Conservation (phyloP, 1,139 yeast genomes). For the Pneumocystis carinii region DNA sequence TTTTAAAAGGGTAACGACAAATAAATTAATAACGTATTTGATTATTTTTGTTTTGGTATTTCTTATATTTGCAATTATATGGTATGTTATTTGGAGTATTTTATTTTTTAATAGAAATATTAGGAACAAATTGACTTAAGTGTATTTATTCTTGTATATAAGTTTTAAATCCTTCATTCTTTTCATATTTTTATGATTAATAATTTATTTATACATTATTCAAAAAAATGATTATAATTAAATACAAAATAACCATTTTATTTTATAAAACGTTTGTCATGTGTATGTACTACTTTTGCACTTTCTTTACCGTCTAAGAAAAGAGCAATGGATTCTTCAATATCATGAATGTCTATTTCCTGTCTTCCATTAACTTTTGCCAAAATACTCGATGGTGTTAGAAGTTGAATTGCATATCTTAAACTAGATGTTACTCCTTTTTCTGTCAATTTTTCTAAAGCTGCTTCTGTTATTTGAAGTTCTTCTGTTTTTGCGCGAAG, state of each 20-base stretch:
- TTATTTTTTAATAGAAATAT: not conserved
- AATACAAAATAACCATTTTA: not conserved
- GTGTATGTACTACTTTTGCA: constrained; percentile 49
- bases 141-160: not conserved
- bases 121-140: not conserved
- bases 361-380: constrained; percentile 58
- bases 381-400: constrained; percentile 80
- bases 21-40: constrained; percentile 84
- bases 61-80: constrained; percentile 69
- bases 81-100: constrained; percentile 46
- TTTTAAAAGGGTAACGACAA: constrained; percentile 61
- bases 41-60: constrained; percentile 78
- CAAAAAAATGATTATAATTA: not conserved
- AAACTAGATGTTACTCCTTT: constrained; percentile 65
- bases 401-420: constrained; percentile 78
- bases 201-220: not conserved
- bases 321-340: constrained; percentile 72
- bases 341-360: constrained; percentile 54
- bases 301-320: constrained; percentile 85
- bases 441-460: constrained; percentile 54
- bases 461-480: constrained; percentile 46
- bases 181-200: not conserved
- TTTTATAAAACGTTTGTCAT: constrained; percentile 8
- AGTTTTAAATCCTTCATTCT: not conserved
- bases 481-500: constrained; percentile 70